Conservation (phyloP, 331 rosid species). For the Malus hybrid region DNA sequence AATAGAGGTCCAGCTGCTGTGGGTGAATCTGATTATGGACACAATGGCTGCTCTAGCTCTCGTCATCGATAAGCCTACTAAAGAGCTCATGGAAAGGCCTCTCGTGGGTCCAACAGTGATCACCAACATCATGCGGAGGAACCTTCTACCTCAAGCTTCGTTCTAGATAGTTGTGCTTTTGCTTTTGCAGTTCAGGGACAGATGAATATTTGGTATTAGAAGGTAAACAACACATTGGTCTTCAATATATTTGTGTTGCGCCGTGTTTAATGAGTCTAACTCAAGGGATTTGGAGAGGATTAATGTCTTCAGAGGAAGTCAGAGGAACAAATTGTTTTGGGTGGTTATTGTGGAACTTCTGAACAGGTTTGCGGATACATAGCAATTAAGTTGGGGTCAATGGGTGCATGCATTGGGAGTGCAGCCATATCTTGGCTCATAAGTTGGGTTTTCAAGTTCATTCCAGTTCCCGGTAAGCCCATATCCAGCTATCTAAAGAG, state of each 20-base stretch:
- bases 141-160: slow-evolving; percentile 43
- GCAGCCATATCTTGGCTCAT: slow-evolving; percentile 21
- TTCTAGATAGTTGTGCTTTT: slow-evolving; percentile 39
- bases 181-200: slow-evolving; percentile 37
- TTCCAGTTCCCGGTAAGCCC: slow-evolving; percentile 18
- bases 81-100: slow-evolving; percentile 17
- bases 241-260: slow-evolving; percentile 28
- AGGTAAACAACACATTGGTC: slow-evolving; percentile 15
- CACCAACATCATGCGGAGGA: slow-evolving; percentile 27
- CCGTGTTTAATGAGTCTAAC: slow-evolving; percentile 28
- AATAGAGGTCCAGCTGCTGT: slow-evolving; percentile 20
- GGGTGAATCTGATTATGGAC: slow-evolving; percentile 33
- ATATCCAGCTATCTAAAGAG: slow-evolving; percentile 5
- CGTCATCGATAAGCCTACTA: slow-evolving; percentile 25
- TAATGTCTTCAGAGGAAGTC: slow-evolving; percentile 28
- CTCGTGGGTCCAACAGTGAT: slow-evolving; percentile 20
- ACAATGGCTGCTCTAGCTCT: slow-evolving; percentile 35
- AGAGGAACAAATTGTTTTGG: slow-evolving; percentile 20
- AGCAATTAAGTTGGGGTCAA: slow-evolving; percentile 20
- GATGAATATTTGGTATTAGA: slow-evolving; percentile 34
- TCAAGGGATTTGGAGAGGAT: slow-evolving; percentile 31
- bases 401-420: slow-evolving; percentile 12
- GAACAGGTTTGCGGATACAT: slow-evolving; percentile 21
- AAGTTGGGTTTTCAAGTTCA: slow-evolving; percentile 23
- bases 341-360: slow-evolving; percentile 29